Conservation (phyloP, 768 basidiomycete genomes). For the Amanita brunnescens region DNA sequence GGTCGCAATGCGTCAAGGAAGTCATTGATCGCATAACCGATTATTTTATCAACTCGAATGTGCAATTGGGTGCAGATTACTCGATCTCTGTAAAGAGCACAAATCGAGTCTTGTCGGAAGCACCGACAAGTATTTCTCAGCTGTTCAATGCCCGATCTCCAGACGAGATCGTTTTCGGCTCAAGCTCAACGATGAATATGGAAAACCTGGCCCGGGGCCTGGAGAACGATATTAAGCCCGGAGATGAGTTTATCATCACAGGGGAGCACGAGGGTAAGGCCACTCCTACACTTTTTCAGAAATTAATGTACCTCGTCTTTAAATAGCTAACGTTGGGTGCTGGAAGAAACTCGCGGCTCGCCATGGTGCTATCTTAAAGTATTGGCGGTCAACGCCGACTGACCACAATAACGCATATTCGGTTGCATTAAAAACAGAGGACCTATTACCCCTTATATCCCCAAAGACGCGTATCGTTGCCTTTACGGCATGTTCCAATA, state of each 20-base stretch:
- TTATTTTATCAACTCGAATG: slow-evolving; percentile 66
- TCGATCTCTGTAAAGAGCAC: slow-evolving; percentile 46
- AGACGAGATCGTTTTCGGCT: slow-evolving; percentile 58
- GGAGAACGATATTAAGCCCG: slow-evolving; percentile 41
- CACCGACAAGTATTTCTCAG: slow-evolving; percentile 40
- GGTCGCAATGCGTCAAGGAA: slow-evolving; percentile 49
- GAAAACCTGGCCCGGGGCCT: slow-evolving; percentile 62
- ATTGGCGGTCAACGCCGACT: slow-evolving; percentile 46
- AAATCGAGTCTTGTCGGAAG: slow-evolving; percentile 37
- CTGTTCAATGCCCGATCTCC: slow-evolving; percentile 57
- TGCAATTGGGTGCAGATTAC: slow-evolving; percentile 67
- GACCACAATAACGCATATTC: slow-evolving; percentile 59
- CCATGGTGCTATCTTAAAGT: slow-evolving; percentile 42
- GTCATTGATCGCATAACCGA: slow-evolving; percentile 55
- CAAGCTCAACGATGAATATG: slow-evolving; percentile 58
- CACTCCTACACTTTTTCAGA: background rate
- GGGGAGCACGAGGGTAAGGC: slow-evolving; percentile 68
- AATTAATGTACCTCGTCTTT: background rate
- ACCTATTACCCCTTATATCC: slow-evolving; percentile 55
- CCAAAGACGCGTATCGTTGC: slow-evolving; percentile 64
- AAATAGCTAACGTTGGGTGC: slow-evolving; percentile 58
- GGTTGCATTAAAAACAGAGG: slow-evolving; percentile 40
- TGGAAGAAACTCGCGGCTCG: slow-evolving; percentile 71
- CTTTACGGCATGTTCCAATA: slow-evolving; percentile 67
- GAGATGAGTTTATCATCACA: slow-evolving; percentile 73